Base-by-base conservation (phyloP, 148 eudicot genomes). In the Heliosperma pusillum region DNA sequence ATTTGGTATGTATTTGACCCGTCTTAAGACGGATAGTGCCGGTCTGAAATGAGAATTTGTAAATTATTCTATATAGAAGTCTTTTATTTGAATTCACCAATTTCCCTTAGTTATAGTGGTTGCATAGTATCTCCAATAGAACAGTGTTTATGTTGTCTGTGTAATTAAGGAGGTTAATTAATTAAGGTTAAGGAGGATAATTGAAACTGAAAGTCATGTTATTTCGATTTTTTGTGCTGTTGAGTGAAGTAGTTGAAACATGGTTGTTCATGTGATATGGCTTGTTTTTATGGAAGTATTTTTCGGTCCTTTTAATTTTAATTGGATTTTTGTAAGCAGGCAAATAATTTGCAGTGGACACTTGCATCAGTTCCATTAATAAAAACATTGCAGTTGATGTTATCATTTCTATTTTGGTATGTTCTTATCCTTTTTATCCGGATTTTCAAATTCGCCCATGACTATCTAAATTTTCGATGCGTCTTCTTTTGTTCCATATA, bases 331-430 rank as follows among this genome's bases (percentile, higher is more conserved):
- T 67, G 66, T 42, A 56, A 83, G 75, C 97, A 96, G 99, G 79
- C 83, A 72, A 90, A 86, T 79, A 96, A 84, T 69, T 79, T 96
- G 83, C 99, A 96, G 75, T 96, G 99, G 99, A 74, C 86, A 59
- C 86, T 96, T 70, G 86, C 97, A 76, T 79, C 93, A 74, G 97
- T 96, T 78, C 99, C 99, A 10, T 69, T 85, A 30, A 86, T 92
- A 30, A 96, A 96, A 84, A 86, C 94, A 59, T 59, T 90, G 87
- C 99, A 96, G 81, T 88, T 90, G 58, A 17, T 83, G 2, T 72
- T 96, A 56, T 89, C 97, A 45, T 96, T 90, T 87, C 85, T 96
- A 58, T 96, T 96, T 84, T 96, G 99, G 97, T 95, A 89, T 45
- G 89, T 77, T 57, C 45, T 72, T 20, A 25, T 57, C 57, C 56